Base-by-base conservation (phyloP, 108 stramenopile species). In the Fistulifera pelliculosa region DNA sequence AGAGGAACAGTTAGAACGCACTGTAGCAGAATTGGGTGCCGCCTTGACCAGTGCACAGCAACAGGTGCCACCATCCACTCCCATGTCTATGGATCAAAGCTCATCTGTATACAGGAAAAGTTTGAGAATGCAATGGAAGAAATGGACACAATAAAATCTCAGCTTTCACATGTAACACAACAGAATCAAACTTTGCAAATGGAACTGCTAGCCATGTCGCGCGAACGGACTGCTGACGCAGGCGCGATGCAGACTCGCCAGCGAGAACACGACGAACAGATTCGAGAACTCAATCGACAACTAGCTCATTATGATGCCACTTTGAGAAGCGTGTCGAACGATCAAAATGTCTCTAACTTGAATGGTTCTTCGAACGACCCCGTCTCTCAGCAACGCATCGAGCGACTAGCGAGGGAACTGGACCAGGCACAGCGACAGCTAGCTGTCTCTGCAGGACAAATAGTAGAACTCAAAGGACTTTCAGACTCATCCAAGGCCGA, bases 1-100 rank as follows among this genome's bases (percentile, higher is more conserved):
- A 59, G 85, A 91, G 58, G 67, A 76, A 10, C 85, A 87, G 64
- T 55, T 91, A 56, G 90, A 91, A 53, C 80, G 79, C 52, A 87
- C 76, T 11, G 77, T 91, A 22, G 70, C 78, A 22, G 81, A 85
- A 45, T 69, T 86, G 49, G 79, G 79, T 17, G 79, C 83, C 11
- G 90, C 86, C 6, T 61, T 87, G 22, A 77, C 81, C 10, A 68
- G 62, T 15, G 71, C 83, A 11, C 41, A 2, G 14, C 12, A 27
- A 40, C 16, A 22, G 43, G 52, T 22, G 41, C 18, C 4, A 25
- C 21, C 52, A 0, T 7, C 16, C 44, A 51, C 17, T 1, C 25
- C 26, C 11, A 3, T 54, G 21, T 45, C 27, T 41, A 35, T 45
- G 16, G 54, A 35, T 39, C 49, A 50, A 41, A 40, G 19, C 41